Evolutionary conservation across 768 basidiomycete genomes (phyloP).

Genomic region (Calocera viscosa): DNA sequence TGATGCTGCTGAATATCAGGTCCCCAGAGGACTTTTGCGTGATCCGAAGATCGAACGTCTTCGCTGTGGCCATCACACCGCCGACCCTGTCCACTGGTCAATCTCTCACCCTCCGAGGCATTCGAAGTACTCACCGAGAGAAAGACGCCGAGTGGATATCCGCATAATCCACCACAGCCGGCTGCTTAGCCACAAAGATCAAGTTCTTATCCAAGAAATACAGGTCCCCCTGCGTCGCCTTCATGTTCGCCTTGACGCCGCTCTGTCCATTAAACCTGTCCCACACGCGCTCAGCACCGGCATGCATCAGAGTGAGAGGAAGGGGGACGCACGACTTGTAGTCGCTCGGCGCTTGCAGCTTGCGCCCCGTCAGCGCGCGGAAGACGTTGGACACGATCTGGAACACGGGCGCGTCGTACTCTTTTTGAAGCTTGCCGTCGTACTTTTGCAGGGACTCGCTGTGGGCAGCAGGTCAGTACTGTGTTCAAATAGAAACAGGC

Average conservation of each 20-base stretch:
- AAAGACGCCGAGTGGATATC: conserved; percentile 86
- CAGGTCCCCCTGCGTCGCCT: conserved; percentile 90
- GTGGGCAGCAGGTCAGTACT: too few relatives aligned
- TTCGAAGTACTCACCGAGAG: conserved; percentile 42
- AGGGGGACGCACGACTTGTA: conserved; percentile 57
- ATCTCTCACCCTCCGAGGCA: not conserved
- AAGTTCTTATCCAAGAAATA: conserved; percentile 97
- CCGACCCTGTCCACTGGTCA: conserved; percentile 58
- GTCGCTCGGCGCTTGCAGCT: conserved; percentile 74
- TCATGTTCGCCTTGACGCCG: conserved; percentile 95
- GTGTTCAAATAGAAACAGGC: too few relatives aligned
- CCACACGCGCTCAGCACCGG: not conserved
- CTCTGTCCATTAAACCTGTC: conserved; percentile 74
- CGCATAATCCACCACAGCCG: conserved; percentile 74
- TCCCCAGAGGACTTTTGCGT: conserved; percentile 74
- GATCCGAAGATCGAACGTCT: conserved; percentile 88
- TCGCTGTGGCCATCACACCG: conserved; percentile 67
- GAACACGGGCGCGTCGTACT: conserved; percentile 90
- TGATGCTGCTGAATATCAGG: conserved; percentile 81
- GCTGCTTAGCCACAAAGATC: conserved; percentile 95
- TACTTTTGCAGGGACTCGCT: conserved; percentile 29
- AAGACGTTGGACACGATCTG: conserved; percentile 91
- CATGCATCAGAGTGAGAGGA: not conserved
- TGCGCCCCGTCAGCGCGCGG: conserved; percentile 79
- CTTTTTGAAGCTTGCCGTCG: conserved; percentile 69